Base-by-base conservation (phyloP, 2,329 filamentous ascomycete genomes). In the Thermoascus crustaceus region DNA sequence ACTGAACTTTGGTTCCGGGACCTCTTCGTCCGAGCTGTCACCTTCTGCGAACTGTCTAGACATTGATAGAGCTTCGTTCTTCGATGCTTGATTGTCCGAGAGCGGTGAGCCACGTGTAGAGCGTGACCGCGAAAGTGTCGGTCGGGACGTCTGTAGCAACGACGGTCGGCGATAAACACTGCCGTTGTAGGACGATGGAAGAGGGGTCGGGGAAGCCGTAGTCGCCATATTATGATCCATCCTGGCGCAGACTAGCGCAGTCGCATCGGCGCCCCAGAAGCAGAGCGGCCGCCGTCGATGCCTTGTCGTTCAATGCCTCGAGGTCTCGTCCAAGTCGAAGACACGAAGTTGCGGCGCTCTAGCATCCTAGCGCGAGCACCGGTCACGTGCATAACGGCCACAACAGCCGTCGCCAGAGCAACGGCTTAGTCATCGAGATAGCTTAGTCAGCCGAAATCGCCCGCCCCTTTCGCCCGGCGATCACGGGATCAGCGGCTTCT, bases 1-100 rank as follows among this genome's bases (percentile, higher is more conserved):
- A 57, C 87, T 95, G 57, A 95, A 82, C 66, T 91, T 93, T 50
- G 87, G 87, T 48, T 85, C 82, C 10, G 84, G 83, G 18, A 93
- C 85, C 62, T 95, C 89, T 53, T 95, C 89, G 62, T 95, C 89
- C 16, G 88, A 94, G 68, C 85, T 94, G 55, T 94, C 88, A 49
- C 85, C 80, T 47, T 80, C 58, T 1, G 67, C 63, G 44, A 54
- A 60, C 11, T 53, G 48, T 30, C 50, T 51, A 3, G 55, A 40
- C 2, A 50, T 31, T 4, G 49, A 45, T 26, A 37, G 34, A 30
- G 39, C 39, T n/a, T 48, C 44, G 20, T 47, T 44, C 30, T 44
- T 40, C 22, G 36, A 44, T 35, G 32, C 19, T 46, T 45, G 33
- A 47, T 42, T 40, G 47, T 52, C 38, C n/a, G 45, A 39, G 18